A percentile compares a stretch with the other conserved stretches of the same genome.
These are phyloP conservation scores for Trichoderma erinaceum DNA, from an alignment of 495 filamentous ascomycete species.

Conservation along the genomic window DNA sequence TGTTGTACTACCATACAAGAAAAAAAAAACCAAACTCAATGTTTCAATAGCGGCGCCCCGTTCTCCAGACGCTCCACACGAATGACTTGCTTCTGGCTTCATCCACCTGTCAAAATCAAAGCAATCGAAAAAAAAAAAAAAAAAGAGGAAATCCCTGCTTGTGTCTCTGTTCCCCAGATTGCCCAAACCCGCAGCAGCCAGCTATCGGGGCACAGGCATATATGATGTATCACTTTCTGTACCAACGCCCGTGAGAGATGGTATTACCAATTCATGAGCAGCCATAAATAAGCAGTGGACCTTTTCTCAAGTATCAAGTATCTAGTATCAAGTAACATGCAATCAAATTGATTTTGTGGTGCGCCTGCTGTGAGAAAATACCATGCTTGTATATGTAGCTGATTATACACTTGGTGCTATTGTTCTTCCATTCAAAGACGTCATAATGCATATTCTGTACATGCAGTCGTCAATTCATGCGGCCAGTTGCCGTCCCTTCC, in stretches of 20 bases:
- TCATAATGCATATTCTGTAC: not conserved
- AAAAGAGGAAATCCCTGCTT: not conserved
- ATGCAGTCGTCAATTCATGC: slow-evolving; percentile 7
- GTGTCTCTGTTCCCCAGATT: not conserved
- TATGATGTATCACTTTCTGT: not conserved
- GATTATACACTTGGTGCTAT: not conserved
- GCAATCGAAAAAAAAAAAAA: not conserved
- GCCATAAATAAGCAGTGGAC: not conserved
- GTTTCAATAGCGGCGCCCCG: no score
- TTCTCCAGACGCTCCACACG: no score
- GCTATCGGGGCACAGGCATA: not conserved
- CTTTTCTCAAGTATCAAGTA: not conserved
- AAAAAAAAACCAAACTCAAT: no score
- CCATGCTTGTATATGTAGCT: not conserved
- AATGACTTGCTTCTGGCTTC: no score
- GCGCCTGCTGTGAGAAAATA: not conserved
- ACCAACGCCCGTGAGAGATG: not conserved
- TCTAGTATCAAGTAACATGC: not conserved
- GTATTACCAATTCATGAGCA: not conserved
- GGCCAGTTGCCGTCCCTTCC: not conserved
- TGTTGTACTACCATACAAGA: no score
- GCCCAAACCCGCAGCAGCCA: not conserved
- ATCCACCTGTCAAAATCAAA: no score
- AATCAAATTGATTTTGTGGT: no score
- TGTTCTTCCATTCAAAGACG: not conserved